These are phyloP conservation scores for Rhododendron molle DNA, from an alignment of 148 eudicot species.

Conservation along the genomic window DNA sequence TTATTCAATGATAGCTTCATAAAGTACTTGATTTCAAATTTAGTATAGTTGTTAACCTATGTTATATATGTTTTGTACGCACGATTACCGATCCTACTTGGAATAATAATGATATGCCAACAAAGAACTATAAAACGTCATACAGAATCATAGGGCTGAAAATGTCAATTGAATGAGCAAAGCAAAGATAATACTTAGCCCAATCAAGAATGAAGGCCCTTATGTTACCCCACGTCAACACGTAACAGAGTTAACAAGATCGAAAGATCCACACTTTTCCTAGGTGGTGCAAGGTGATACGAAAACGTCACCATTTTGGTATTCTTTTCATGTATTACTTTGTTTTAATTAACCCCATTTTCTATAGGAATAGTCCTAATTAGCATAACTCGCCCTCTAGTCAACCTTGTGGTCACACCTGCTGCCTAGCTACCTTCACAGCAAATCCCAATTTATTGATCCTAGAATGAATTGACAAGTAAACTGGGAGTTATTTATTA, in stretches of 20 bases:
- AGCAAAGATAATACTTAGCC: neutral
- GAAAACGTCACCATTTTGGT: neutral
- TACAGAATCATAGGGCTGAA: neutral
- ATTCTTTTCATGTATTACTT: neutral
- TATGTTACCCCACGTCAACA: neutral
- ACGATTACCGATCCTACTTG: neutral
- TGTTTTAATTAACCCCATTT: neutral
- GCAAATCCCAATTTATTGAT: neutral
- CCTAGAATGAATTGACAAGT: neutral
- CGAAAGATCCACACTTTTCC: neutral
- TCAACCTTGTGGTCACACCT: neutral
- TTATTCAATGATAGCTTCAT: neutral
- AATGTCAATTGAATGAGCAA: neutral
- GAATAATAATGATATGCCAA: no score
- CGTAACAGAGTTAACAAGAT: neutral
- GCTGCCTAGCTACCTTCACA: neutral
- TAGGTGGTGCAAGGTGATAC: neutral
- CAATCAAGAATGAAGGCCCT: neutral
- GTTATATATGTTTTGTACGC: neutral
- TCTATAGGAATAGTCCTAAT: neutral
- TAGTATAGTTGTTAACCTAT: neutral
- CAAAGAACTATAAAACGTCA: neutral
- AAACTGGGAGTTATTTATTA: neutral
- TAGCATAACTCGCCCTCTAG: neutral
- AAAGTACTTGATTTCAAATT: neutral